phyloP scores from a whole-genome alignment of 2,329 filamentous ascomycete species.

The Aspergillus aculeatus region DNA sequence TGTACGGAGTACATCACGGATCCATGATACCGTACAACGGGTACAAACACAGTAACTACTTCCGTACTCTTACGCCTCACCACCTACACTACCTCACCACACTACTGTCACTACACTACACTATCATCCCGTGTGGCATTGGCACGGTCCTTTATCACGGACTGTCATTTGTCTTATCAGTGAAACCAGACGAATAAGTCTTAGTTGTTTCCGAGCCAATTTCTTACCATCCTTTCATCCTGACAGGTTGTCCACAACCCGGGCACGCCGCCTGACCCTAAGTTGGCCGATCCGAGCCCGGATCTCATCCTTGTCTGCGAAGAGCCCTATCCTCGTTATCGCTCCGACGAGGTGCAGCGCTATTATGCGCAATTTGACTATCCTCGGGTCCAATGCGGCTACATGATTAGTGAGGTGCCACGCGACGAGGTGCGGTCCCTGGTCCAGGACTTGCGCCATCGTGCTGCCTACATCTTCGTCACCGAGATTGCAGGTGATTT shows the following conservation, averaged over 20 bases:
- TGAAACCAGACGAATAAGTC: constrained; percentile 3
- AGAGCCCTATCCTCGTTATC: constrained; percentile 14
- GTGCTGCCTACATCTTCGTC: constrained; percentile 15
- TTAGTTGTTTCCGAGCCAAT: neutral
- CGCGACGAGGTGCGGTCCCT: constrained; percentile 12
- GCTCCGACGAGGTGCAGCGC: constrained; percentile 16
- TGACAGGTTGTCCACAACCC: constrained; percentile 19
- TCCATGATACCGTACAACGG: neutral
- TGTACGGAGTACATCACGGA: no score
- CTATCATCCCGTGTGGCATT: neutral
- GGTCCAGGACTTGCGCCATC: constrained; percentile 15
- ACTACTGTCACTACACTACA: no score
- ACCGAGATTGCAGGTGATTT: constrained; percentile 17
- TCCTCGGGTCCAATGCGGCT: constrained; percentile 13
- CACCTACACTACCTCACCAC: no score
- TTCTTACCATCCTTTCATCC: neutral
- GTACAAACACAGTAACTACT: neutral
- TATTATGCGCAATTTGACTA: constrained; percentile 9
- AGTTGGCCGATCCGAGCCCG: constrained; percentile 5
- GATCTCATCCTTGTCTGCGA: constrained; percentile 19
- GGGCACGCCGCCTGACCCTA: constrained; percentile 15
- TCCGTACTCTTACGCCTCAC: no score
- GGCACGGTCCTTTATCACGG: neutral
- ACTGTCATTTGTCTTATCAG: neutral
- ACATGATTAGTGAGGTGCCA: constrained; percentile 17